Evolutionary conservation across 2,329 filamentous ascomycete genomes (phyloP).

Genomic region (Aspergillus latus): DNA sequence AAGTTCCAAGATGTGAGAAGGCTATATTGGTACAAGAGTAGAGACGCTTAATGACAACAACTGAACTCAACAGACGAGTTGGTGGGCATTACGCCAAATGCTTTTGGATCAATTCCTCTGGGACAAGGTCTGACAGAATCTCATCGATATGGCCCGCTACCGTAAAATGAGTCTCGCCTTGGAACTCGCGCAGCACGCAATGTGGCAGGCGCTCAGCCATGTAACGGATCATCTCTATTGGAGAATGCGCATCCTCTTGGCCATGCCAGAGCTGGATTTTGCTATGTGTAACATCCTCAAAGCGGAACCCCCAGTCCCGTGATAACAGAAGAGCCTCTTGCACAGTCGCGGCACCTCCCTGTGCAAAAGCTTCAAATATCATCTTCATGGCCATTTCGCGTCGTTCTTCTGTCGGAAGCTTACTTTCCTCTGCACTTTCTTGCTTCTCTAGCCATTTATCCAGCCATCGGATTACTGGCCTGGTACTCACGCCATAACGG

Average conservation of each 20-base stretch:
- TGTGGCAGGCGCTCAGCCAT: constrained; percentile 40
- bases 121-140: background rate
- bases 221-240: constrained; percentile 36
- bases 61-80: background rate
- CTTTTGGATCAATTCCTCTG: background rate
- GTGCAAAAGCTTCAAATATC: constrained; percentile 28
- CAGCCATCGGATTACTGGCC: background rate
- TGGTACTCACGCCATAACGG: background rate
- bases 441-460: constrained; percentile 3
- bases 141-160: background rate
- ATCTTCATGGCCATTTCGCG: constrained; percentile 10
- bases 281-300: constrained; percentile 27
- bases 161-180: constrained; percentile 24
- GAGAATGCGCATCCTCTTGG: constrained; percentile 30
- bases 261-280: constrained; percentile 32
- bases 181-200: constrained; percentile 33
- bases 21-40: too few relatives aligned
- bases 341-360: constrained; percentile 25
- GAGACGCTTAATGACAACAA: too few relatives aligned
- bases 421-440: background rate
- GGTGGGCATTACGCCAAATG: background rate
- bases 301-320: constrained; percentile 30
- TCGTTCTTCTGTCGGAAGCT: background rate
- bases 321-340: constrained; percentile 30
- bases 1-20: too few relatives aligned